Base-by-base conservation (phyloP, 2,329 filamentous ascomycete genomes). In the Colletotrichum sp. region DNA sequence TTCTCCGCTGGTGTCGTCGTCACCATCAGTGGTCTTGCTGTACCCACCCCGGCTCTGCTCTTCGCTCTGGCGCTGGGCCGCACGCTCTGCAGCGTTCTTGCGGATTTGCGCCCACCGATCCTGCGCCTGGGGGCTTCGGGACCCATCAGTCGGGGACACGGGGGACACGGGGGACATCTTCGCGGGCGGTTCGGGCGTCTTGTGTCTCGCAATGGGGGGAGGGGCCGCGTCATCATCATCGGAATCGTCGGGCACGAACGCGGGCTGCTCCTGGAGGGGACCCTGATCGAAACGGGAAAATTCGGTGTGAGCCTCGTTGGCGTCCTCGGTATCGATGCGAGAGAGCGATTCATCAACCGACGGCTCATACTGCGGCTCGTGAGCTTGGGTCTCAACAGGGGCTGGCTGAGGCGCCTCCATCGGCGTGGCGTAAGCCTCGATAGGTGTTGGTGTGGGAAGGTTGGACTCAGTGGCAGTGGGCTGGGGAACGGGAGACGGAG, bases 81-180 rank as follows among this genome's bases (percentile, higher is more conserved):
- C 94, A 75, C 96, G 91, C 77, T 97, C 94, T 5, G 96, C 96
- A 13, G 97, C 97, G 81, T 98, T 98, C 89, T 96, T 96, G 79
- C 96, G 92, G 79, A 99, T 98, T 85, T 98, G 95, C 1, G 96
- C 96, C 97, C 97, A 99, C 71, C 96, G 93, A 82, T 98, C 96
- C 78, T 94, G 89, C 36, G 87, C 86, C 6, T 88, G 87, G 5
- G 82, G 80, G 30, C 84, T 81, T 32, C 80, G 69, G 26, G 77
- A 66, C 26, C 75, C 63, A 32, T 74, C 69, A n/a, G 72, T 84
- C 81, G 24, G 83, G 82, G 64, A 83, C 77, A 84, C 77, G 82
- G 83, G 78, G 34, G 82, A 80, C 10, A 48, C 43, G 10, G 43
- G 43, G 38, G 75, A 81, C 66, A 72, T 81, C 63, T 77, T 80